Evolutionary conservation across 2,329 filamentous ascomycete species (phyloP).

Genomic region (Diaporthe ampelina): DNA sequence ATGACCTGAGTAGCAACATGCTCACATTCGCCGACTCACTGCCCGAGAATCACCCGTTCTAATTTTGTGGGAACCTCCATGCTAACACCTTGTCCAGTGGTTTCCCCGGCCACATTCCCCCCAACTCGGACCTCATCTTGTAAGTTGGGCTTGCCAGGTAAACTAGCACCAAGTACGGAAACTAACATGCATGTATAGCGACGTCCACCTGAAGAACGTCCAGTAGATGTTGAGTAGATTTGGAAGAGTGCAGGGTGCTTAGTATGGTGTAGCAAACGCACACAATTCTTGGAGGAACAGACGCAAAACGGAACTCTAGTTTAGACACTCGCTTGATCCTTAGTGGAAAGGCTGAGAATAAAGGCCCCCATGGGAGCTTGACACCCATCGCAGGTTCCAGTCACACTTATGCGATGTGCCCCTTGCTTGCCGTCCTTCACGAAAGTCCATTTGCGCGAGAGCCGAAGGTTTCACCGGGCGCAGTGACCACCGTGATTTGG

Average conservation of each 20-base stretch:
- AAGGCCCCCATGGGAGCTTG: constrained; percentile 11
- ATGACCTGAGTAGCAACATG: background rate
- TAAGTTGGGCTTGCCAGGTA: constrained; percentile 64
- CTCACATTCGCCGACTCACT: background rate
- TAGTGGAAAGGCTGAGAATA: constrained; percentile 8
- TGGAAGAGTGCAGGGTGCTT: background rate
- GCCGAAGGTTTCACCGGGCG: background rate
- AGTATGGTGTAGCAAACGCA: background rate
- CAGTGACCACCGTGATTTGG: background rate
- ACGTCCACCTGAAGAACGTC: constrained; percentile 52
- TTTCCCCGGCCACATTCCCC: constrained; percentile 83
- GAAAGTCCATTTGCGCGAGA: background rate
- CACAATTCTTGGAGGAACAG: background rate
- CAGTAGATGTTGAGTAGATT: constrained; percentile 39
- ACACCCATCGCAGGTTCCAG: background rate
- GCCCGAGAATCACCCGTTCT: background rate
- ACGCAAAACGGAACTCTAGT: background rate
- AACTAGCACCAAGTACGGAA: background rate
- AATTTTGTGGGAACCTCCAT: background rate
- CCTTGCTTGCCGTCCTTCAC: background rate
- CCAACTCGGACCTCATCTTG: constrained; percentile 85
- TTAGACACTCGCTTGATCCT: constrained; percentile 30
- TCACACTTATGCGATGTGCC: background rate
- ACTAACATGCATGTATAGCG: constrained; percentile 47
- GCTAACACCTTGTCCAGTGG: constrained; percentile 66